Base-by-base conservation (phyloP, 1,284 basidiomycete genomes). In the Cystobasidium pallidum region DNA sequence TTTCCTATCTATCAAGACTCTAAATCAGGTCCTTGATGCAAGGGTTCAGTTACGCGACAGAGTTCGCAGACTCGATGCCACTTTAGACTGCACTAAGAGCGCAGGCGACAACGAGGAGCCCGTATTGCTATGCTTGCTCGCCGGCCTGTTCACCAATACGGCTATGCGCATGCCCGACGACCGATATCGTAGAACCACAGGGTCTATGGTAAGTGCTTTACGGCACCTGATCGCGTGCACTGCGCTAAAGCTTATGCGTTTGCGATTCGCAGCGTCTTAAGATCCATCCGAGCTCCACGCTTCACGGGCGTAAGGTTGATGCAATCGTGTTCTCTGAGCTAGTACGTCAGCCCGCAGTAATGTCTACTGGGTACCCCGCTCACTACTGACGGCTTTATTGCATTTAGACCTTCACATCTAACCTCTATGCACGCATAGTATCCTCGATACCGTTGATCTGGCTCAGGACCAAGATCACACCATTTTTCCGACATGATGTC, bases 271-370 rank as follows among this genome's bases (percentile, higher is more conserved):
- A 92, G 90, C 82, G 85, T 30, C 85, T 96, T 75, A 94, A 94
- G 80, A 90, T 97, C 41, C 92, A 96, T 79, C 94, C 94, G 0
- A 86, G 89, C 28, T 94, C 91, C 24, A 86, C 87, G 1, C 79
- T 96, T 74, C 86, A 86, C 74, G 88, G 90, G 74, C 91, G 89
- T 78, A 91, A 90, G 79, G 86, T 88, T 0, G 87, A 88, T 0
- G 91, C 89, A 4, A 92, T 97, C 71, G 85, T 96, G 57, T 97
- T 91, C 78, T 89, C 94, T 79, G 94, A 96, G 80, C 83, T 96
- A 77, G 93, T 94, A 75, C 77, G 90, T 84, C 21, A 17, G 3
- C 19, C 43, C n/a, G n/a, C n/a, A n/a, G n/a, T n/a, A n/a, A n/a
- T n/a, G n/a, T n/a, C n/a, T n/a, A n/a, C n/a, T n/a, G n/a, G n/a